phyloP scores from a whole-genome alignment of 1,284 basidiomycete species.

The Leccinum pachyderme region DNA sequence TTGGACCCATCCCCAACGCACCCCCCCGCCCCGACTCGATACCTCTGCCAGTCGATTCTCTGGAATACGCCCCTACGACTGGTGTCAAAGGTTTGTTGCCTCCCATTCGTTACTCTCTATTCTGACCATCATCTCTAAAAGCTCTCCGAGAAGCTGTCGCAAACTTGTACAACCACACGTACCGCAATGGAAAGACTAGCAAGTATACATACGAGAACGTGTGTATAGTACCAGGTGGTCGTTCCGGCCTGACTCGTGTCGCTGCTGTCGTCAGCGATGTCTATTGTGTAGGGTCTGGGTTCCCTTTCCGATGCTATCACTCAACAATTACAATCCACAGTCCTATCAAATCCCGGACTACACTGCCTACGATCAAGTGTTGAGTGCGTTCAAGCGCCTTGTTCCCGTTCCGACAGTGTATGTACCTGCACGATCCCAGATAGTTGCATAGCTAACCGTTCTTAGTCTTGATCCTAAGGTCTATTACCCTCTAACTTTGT shows the following conservation, averaged over 20 bases:
- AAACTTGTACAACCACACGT: constrained; percentile 84
- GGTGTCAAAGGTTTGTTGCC: constrained; percentile 71
- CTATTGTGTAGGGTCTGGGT: constrained; percentile 53
- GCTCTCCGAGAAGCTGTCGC: constrained; percentile 74
- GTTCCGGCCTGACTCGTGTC: constrained; percentile 85
- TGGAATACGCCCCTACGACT: constrained; percentile 93
- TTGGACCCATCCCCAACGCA: constrained; percentile 78
- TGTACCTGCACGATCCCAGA: constrained; percentile 29
- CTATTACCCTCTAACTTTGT: constrained; percentile 3
- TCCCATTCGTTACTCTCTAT: constrained; percentile 6
- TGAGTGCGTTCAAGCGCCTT: constrained; percentile 85
- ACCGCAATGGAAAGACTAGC: constrained; percentile 75
- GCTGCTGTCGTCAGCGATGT: constrained; percentile 88
- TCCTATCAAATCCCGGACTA: constrained; percentile 88
- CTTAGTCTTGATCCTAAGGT: constrained; percentile 60
- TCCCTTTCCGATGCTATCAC: neutral
- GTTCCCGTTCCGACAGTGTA: constrained; percentile 88
- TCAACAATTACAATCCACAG: constrained; percentile 34
- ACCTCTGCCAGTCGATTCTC: constrained; percentile 65
- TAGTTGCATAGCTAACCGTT: constrained; percentile 14
- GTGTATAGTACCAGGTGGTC: constrained; percentile 89
- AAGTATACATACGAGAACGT: constrained; percentile 91
- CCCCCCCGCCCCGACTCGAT: constrained; percentile 65
- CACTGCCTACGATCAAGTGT: constrained; percentile 82
- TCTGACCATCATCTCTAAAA: constrained; percentile 8